Evolutionary conservation across 148 eudicot species (phyloP).

Genomic region (Mesembryanthemum crystallinum): DNA sequence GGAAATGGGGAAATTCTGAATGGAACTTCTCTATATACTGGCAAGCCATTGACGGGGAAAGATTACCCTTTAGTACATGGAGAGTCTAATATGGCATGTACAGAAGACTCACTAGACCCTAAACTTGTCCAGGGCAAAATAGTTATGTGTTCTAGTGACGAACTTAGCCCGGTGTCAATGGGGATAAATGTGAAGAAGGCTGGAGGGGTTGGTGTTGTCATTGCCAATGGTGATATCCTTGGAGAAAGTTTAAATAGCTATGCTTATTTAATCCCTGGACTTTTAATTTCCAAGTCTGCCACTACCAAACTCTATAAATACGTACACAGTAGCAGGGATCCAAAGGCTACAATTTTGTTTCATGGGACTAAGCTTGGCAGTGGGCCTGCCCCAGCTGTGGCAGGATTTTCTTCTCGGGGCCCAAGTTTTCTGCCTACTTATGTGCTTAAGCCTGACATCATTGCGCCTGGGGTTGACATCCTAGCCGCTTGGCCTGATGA

Average conservation of each 20-base stretch:
- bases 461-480: constrained; percentile 47
- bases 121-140: constrained; percentile 31
- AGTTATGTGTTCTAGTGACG: constrained; percentile 27
- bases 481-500: constrained; percentile 41
- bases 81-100: constrained; percentile 6
- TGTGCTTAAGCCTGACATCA: constrained; percentile 48
- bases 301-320: constrained; percentile 15
- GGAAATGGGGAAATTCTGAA: constrained; percentile 10
- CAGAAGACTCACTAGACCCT: constrained; percentile 18
- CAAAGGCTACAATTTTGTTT: constrained; percentile 29
- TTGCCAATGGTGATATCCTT: constrained; percentile 7
- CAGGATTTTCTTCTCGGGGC: constrained; percentile 46
- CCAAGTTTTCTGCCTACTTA: constrained; percentile 24
- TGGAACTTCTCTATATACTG: constrained; percentile 24
- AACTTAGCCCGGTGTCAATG: constrained; percentile 13
- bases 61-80: neutral
- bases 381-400: constrained; percentile 41
- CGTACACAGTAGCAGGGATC: neutral
- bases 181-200: constrained; percentile 31
- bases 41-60: neutral
- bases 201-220: constrained; percentile 39
- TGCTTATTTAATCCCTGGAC: constrained; percentile 34
- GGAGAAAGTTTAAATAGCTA: constrained; percentile 35
- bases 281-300: constrained; percentile 23
- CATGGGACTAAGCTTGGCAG: constrained; percentile 32